Percentiles rank a stretch among this genome's conserved stretches.
Evolutionary conservation across 2,329 filamentous ascomycete genomes (phyloP).

Genomic region (Amylocarpus encephaloides): DNA sequence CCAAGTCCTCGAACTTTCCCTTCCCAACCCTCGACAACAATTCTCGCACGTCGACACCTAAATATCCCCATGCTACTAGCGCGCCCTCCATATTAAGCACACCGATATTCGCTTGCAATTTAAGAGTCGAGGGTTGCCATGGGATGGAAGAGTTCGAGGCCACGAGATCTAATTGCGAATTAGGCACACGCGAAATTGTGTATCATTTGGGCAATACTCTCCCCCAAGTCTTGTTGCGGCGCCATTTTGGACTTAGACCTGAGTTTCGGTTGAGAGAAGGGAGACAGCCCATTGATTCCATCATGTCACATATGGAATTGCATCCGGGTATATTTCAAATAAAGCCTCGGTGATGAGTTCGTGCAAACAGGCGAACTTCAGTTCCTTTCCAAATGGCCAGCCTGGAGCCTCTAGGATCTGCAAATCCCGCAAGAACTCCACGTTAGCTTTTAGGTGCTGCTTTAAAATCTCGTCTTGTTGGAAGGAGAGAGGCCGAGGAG

Average conservation of each 20-base stretch:
- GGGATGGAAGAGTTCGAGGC: constrained; percentile 25
- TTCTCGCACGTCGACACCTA: constrained; percentile 25
- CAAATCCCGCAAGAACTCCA: constrained; percentile 16
- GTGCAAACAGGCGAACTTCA: constrained; percentile 24
- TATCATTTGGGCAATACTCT: constrained; percentile 18
- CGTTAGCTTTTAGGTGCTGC: constrained; percentile 10
- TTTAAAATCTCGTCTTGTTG: constrained; percentile 4
- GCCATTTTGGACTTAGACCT: neutral
- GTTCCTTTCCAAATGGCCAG: constrained; percentile 25
- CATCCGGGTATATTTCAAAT: constrained; percentile 10
- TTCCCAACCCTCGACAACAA: constrained; percentile 15
- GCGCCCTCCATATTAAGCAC: constrained; percentile 15
- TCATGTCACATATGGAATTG: constrained; percentile 10
- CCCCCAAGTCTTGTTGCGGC: neutral
- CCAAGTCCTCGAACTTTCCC: constrained; percentile 25
- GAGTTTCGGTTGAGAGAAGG: neutral
- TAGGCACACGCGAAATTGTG: constrained; percentile 18
- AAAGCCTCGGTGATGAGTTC: constrained; percentile 14
- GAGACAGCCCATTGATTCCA: constrained; percentile 24
- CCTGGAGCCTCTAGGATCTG: constrained; percentile 26
- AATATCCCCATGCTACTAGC: constrained; percentile 27
- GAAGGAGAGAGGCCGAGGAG: constrained; percentile 8
- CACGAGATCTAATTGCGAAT: constrained; percentile 24
- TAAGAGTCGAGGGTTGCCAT: constrained; percentile 21
- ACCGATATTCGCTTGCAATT: constrained; percentile 22